Conservation (phyloP, 495 filamentous ascomycete species). For the Ramalina intermedia region DNA sequence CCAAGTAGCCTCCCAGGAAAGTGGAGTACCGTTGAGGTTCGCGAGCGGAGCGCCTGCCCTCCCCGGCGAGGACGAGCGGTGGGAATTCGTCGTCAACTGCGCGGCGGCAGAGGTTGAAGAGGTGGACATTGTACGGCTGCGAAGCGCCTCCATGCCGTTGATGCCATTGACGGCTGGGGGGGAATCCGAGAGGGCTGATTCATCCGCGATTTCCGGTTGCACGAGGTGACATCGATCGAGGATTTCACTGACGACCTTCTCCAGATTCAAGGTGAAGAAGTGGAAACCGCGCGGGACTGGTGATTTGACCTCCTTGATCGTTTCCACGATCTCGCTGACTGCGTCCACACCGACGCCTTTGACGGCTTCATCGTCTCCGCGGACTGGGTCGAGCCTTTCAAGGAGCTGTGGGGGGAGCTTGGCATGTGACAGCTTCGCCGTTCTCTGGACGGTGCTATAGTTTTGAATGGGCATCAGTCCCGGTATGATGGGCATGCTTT, state of each 20-base stretch:
- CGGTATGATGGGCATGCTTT: conserved; percentile 79
- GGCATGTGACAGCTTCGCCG: conserved; percentile 90
- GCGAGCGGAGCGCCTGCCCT: conserved; percentile 25
- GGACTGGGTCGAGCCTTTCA: conserved; percentile 59
- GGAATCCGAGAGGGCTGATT: conserved; percentile 33
- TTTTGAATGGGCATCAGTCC: conserved; percentile 96
- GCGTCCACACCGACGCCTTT: conserved; percentile 62
- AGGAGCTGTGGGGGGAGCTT: conserved; percentile 58
- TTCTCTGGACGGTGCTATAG: conserved; percentile 86
- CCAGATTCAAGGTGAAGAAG: conserved; percentile 93
- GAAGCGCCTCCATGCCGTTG: conserved; percentile 21
- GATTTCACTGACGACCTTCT: conserved; percentile 90
- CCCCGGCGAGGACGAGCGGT: conserved; percentile 27
- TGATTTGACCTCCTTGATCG: conserved; percentile 47
- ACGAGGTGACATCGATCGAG: conserved; percentile 78
- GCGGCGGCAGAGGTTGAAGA: conserved; percentile 41
- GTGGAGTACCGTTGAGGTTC: conserved; percentile 62
- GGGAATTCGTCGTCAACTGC: conserved; percentile 45
- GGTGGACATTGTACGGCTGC: conserved; percentile 15
- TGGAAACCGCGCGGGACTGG: conserved; percentile 67
- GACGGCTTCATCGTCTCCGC: conserved; percentile 81
- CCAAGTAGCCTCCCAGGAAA: conserved; percentile 94
- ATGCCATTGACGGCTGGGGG: conserved; percentile 22
- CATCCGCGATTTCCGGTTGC: conserved; percentile 34
- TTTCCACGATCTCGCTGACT: conserved; percentile 52